Base-by-base conservation (phyloP, 108 stramenopile species). In the Stephanodiscus triporus region DNA sequence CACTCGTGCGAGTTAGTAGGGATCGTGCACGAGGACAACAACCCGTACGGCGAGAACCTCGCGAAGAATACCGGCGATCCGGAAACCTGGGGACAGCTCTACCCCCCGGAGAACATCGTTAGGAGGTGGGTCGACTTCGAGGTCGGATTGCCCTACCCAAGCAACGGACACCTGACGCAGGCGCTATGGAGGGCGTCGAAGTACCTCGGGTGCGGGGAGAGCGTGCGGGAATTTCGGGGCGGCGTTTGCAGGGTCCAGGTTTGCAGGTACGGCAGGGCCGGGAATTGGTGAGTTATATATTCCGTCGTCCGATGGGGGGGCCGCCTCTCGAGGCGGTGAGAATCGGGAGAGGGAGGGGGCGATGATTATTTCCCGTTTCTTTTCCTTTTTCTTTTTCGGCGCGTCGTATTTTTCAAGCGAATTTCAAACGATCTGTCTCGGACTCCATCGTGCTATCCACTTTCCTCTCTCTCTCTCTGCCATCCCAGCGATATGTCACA, bases 71-170 rank as follows among this genome's bases (percentile, higher is more conserved):
- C 60, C 2, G 80, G 80, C 20, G 16, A 53, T n/a, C 48, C 62
- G 6, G 74, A 68, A 1, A 72, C 70, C 9, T 81, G 80, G 80
- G 80, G 70, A 6, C 74, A 81, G 56, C 54, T 81, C 8, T 81
- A 75, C 60, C 74, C 68, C 19, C 63, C 68, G 5, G 62, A 70
- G 6, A 70, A 75, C 7, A 81, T 81, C 32, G 70, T 71, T 20
- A 37, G 80, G 17, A 45, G 80, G 16, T 81, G 80, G 80, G 74
- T 81, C 22, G 80, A 81, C 5, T 72, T 69, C 63, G 80, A 81
- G 53, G 57, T 71, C 2, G 70, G 73, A 6, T 54, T 65, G 49
- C 69, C 74, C 16, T 81, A 81, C 34, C 80, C 80, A 5, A 59
- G 63, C 48, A 81, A 81, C 59, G 80, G 74, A 9, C 80, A 81